Percentiles rank a stretch among this genome's conserved stretches.
These are phyloP conservation scores for Paraconiothyrium brasiliense DNA, from an alignment of 2,329 filamentous ascomycete species.

Conservation along the genomic window DNA sequence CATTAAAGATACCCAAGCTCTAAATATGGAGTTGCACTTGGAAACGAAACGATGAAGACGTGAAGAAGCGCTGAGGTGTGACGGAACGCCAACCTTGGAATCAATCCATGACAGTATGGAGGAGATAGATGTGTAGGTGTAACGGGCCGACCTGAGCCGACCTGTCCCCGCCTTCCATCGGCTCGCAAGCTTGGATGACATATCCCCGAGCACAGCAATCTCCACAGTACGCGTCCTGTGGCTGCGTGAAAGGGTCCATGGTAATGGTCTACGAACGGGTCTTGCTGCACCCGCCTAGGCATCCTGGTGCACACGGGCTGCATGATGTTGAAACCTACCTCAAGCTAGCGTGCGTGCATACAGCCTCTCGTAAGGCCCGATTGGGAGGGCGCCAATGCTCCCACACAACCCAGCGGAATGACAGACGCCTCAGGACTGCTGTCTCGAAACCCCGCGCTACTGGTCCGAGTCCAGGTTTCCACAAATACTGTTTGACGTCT, in stretches of 20 bases:
- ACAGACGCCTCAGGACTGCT: constrained; percentile 50
- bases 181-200: constrained; percentile 10
- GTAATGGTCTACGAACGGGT: constrained; percentile 41
- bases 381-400: constrained; percentile 41
- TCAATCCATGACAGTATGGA: neutral
- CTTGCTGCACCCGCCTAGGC: constrained; percentile 41
- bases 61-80: constrained; percentile 33
- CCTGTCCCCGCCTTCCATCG: neutral
- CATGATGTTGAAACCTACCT: constrained; percentile 51
- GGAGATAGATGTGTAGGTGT: constrained; percentile 1
- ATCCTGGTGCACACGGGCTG: constrained; percentile 36
- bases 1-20: constrained; percentile 16
- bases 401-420: constrained; percentile 38
- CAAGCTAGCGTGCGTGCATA: constrained; percentile 39
- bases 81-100: constrained; percentile 6
- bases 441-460: constrained; percentile 50
- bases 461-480: constrained; percentile 40
- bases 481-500: constrained; percentile 53
- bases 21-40: constrained; percentile 26
- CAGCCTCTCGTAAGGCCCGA: constrained; percentile 37
- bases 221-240: constrained; percentile 32
- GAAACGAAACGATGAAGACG: constrained; percentile 37
- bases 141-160: neutral
- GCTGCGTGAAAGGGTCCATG: constrained; percentile 28
- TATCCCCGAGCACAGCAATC: constrained; percentile 28